Conservation (phyloP, 139 green algal genomes). For the Diplosphaera chodatii region DNA sequence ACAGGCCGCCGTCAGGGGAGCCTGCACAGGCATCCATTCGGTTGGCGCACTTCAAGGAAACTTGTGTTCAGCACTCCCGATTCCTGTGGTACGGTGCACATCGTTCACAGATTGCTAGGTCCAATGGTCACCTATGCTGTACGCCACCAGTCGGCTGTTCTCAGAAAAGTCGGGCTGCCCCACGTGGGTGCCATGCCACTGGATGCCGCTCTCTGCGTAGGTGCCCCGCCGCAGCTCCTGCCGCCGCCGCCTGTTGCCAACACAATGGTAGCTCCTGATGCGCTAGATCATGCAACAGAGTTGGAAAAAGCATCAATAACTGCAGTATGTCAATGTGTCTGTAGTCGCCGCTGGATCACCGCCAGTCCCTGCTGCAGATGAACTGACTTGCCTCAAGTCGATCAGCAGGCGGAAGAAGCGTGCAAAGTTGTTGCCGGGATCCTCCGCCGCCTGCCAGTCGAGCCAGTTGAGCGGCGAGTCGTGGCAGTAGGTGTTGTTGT, state of each 20-base stretch:
- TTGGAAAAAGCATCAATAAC: too few relatives aligned
- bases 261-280: too few relatives aligned
- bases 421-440: conserved; percentile 40
- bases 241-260: conserved; percentile 29
- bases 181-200: conserved; percentile 76
- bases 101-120: too few relatives aligned
- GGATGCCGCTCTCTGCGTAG: conserved; percentile 59
- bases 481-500: conserved; percentile 99
- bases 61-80: too few relatives aligned
- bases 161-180: conserved; percentile 84
- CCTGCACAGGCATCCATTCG: neutral
- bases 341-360: too few relatives aligned
- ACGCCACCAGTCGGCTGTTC: conserved; percentile 78
- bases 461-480: conserved; percentile 88
- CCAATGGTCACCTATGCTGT: conserved; percentile 38
- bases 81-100: too few relatives aligned
- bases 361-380: too few relatives aligned
- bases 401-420: conserved; percentile 74
- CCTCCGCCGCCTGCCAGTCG: conserved; percentile 65
- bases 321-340: too few relatives aligned
- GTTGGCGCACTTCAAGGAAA: too few relatives aligned
- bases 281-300: too few relatives aligned
- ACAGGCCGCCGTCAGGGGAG: conserved; percentile 43
- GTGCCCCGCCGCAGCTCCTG: conserved; percentile 50
- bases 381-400: conserved; percentile 38